Base-by-base conservation (phyloP, 805 yeast species). In the Suhomyces faveliae region DNA sequence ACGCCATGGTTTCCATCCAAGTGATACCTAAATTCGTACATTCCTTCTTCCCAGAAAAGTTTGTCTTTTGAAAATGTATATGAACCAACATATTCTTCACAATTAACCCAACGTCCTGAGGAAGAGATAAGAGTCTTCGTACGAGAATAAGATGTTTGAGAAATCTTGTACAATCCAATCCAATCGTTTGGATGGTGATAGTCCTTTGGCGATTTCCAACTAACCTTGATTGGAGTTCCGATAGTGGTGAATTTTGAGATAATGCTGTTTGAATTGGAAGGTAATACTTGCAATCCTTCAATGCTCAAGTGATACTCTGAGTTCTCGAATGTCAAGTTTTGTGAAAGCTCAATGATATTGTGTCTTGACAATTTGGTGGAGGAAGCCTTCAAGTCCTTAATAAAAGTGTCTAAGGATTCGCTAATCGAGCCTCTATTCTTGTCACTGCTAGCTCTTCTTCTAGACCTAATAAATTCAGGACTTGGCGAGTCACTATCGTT, bases 21-120 rank as follows among this genome's bases (percentile, higher is more conserved):
- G 59, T 87, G 94, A 57, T 84, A 84, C 61, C 95, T 74, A 53
- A 87, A 75, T 64, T 87, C 92, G 64, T 81, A 87, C 27, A 79
- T 71, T 0, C 95, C 95, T 35, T 77, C 80, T 55, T 83, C 85
- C 80, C 84, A 84, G 56, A 74, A 74, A 38, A 84, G 65, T 42
- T 76, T 66, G 4, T 73, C 71, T 6, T 73, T 71, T 9, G 67
- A 60, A 56, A 87, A 87, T 9, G 56, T 67, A 6, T 79, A 71
- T 10, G 61, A 54, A 1, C 92, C 91, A 3, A 59, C 52, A 8
- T 64, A 47, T 1, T 49, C 54, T 43, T 20, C 11, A 30, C 50
- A 43, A 47, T 80, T 81, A 27, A 70, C 57, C 92, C 92, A 87
- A 52, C 84, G 81, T 9, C 86, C 86, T 33, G 75, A 64, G 8